Percentiles rank a stretch among this genome's conserved stretches.
Evolutionary conservation across 257 asterid genomes (phyloP).

Genomic region (Capsicum pubescens): DNA sequence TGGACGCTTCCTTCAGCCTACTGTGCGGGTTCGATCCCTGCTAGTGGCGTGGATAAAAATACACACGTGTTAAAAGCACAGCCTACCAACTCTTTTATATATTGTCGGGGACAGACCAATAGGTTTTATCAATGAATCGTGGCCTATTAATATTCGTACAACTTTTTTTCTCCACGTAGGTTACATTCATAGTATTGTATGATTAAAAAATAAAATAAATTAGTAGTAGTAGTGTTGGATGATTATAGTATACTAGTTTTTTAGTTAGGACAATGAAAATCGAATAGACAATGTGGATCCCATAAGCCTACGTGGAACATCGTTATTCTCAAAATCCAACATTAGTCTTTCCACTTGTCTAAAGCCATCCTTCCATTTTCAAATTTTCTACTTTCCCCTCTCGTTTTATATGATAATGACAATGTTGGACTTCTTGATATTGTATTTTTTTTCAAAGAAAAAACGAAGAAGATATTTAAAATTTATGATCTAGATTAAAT

Average conservation of each 20-base stretch:
- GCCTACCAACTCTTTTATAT: neutral
- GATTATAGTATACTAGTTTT: no score
- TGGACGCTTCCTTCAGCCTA: no score
- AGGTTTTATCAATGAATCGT: neutral
- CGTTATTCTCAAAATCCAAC: slow-evolving; percentile 1
- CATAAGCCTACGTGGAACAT: neutral
- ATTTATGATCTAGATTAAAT: no score
- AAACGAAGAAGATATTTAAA: no score
- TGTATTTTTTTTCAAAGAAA: no score
- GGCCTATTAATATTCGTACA: neutral
- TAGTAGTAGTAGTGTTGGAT: no score
- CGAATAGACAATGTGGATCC: neutral
- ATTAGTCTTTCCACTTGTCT: neutral
- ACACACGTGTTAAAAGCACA: neutral
- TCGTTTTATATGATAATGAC: no score
- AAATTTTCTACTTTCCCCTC: neutral
- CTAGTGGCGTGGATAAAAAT: neutral
- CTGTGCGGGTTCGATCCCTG: no score
- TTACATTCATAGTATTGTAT: neutral
- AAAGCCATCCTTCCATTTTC: neutral
- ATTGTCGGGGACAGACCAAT: neutral
- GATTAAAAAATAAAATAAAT: no score
- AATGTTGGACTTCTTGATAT: no score
- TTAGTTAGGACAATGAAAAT: no score
- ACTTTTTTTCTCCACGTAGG: neutral